These are phyloP conservation scores for Solanum commersonii DNA, from an alignment of 257 asterid species.

Conservation along the genomic window DNA sequence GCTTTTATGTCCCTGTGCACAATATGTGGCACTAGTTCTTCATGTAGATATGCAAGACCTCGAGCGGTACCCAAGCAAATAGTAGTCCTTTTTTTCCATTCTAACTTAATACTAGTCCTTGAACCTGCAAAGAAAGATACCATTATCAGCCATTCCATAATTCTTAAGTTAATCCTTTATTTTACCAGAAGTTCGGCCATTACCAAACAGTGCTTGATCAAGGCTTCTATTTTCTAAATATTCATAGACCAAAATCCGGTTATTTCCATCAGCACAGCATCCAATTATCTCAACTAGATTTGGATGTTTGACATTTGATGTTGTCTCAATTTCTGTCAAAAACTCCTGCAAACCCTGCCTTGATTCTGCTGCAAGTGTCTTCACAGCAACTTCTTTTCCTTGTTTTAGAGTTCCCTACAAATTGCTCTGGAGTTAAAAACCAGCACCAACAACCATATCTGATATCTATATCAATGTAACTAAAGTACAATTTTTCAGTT, in stretches of 20 bases:
- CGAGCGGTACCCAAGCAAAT: constrained; percentile 74
- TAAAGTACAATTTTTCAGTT: neutral
- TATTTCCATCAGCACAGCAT: constrained; percentile 61
- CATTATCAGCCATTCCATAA: constrained; percentile 4
- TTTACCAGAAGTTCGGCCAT: neutral
- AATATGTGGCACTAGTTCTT: constrained; percentile 68
- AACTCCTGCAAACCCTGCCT: constrained; percentile 79
- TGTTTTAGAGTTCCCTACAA: constrained; percentile 60
- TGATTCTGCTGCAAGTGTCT: constrained; percentile 70
- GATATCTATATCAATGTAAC: neutral
- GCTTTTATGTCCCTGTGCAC: constrained; percentile 95
- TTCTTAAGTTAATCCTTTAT: neutral
- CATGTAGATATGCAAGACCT: constrained; percentile 86
- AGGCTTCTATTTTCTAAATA: constrained; percentile 74
- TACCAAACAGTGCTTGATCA: constrained; percentile 71
- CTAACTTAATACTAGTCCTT: constrained; percentile 33
- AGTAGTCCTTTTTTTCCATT: constrained; percentile 62
- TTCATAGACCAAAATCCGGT: constrained; percentile 73
- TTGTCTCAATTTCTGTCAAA: constrained; percentile 74
- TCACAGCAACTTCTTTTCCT: constrained; percentile 61
- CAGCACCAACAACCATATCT: neutral
- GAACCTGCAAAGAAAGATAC: constrained; percentile 31
- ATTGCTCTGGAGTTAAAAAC: constrained; percentile 18
- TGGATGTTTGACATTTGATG: constrained; percentile 78
- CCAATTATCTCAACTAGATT: constrained; percentile 82